phyloP scores from a whole-genome alignment of 2,329 filamentous ascomycete species.

The Verruconis gallopava region DNA sequence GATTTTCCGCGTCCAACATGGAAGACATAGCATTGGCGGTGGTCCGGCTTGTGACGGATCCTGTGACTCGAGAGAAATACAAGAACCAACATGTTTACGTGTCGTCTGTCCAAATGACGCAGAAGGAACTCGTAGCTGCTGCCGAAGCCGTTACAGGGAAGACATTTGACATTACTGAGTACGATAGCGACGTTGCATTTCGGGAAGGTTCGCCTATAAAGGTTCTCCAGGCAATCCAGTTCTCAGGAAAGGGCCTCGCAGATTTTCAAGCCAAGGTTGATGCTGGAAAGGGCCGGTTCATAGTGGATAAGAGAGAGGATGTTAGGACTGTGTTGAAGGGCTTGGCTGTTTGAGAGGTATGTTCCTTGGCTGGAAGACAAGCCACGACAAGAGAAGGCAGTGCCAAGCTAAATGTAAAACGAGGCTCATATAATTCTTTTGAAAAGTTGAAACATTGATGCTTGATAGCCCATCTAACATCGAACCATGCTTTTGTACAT shows the following conservation, averaged over 20 bases:
- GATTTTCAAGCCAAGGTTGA: not conserved
- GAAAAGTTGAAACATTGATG: no score
- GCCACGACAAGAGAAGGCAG: no score
- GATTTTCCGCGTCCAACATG: slow-evolving; percentile 39
- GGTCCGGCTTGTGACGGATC: not conserved
- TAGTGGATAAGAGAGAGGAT: not conserved
- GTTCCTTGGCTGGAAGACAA: no score
- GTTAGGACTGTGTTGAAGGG: not conserved
- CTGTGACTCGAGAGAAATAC: slow-evolving; percentile 32
- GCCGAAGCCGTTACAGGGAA: slow-evolving; percentile 40
- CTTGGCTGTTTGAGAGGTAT: no score
- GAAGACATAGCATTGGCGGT: slow-evolving; percentile 36
- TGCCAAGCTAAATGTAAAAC: no score
- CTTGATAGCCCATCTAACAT: no score
- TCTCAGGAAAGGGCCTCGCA: not conserved
- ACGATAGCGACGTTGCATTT: not conserved
- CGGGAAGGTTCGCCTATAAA: not conserved
- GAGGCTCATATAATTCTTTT: no score
- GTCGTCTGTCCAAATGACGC: slow-evolving; percentile 43
- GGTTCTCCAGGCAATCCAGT: not conserved
- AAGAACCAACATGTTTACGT: slow-evolving; percentile 46
- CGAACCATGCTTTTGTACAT: no score
- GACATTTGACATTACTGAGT: slow-evolving; percentile 38
- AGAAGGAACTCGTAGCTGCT: slow-evolving; percentile 42
- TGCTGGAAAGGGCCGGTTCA: not conserved